These are phyloP conservation scores for Colletotrichum cereale DNA, from an alignment of 2,329 filamentous ascomycete species.

Conservation along the genomic window DNA sequence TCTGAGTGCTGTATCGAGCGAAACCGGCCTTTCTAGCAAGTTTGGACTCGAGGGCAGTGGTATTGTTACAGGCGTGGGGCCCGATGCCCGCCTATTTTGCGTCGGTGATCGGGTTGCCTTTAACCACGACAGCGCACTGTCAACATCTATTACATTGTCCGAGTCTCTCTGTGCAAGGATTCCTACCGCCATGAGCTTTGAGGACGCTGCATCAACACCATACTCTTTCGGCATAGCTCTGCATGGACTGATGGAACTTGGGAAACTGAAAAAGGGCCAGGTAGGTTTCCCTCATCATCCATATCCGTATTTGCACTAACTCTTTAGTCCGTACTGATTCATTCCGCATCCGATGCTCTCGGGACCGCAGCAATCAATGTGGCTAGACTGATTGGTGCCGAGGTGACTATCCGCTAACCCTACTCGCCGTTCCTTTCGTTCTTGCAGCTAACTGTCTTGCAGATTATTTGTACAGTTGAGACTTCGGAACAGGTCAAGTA, in stretches of 20 bases:
- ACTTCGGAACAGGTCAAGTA: conserved; percentile 51
- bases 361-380: conserved; percentile 21
- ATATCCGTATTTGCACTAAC: not conserved
- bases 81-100: not conserved
- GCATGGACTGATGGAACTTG: conserved; percentile 42
- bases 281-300: not conserved
- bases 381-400: conserved; percentile 12
- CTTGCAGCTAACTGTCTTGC: not conserved
- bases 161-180: conserved; percentile 43
- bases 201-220: conserved; percentile 48
- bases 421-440: not conserved
- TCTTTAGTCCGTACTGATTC: conserved; percentile 43
- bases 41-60: conserved; percentile 40
- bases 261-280: conserved; percentile 43
- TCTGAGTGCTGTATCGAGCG: conserved; percentile 9
- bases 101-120: conserved; percentile 52
- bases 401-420: not conserved
- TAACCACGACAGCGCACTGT: not conserved
- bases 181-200: conserved; percentile 46
- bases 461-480: conserved; percentile 52
- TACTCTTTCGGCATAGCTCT: conserved; percentile 48
- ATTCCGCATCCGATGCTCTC: conserved; percentile 2
- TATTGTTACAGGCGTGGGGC: conserved; percentile 10
- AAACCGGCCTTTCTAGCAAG: conserved; percentile 35
- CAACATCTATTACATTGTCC: not conserved